These are phyloP conservation scores for Microstegium vimineum DNA, from an alignment of 176 grass and related monocot species.

Conservation along the genomic window DNA sequence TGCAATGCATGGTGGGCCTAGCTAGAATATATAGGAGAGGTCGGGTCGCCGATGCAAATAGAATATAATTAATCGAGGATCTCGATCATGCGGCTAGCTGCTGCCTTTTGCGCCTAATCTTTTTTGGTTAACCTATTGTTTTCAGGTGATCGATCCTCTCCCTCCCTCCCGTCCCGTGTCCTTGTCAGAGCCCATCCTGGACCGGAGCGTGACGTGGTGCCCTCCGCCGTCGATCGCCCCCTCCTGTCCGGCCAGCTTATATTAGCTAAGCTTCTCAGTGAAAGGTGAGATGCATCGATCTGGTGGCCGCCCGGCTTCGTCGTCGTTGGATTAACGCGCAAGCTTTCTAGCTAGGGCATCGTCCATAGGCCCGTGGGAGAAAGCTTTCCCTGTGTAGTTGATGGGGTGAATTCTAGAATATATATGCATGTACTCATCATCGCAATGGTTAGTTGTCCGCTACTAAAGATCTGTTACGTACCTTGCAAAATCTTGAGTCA, in stretches of 20 bases:
- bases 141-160: background rate
- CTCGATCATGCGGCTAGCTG: background rate
- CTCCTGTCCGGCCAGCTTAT: background rate
- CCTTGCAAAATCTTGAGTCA: too few species aligned
- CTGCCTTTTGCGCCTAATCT: background rate
- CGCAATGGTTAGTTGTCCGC: background rate
- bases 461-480: background rate
- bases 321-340: background rate
- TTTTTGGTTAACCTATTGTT: background rate
- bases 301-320: background rate
- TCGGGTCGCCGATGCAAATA: background rate
- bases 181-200: background rate
- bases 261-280: background rate
- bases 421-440: background rate
- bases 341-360: background rate
- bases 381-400: background rate
- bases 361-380: background rate
- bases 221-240: background rate
- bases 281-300: background rate
- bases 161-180: background rate
- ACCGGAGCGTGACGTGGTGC: background rate
- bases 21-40: background rate
- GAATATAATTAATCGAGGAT: background rate
- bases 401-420: slow-evolving; percentile 11
- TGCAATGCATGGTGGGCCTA: background rate